phyloP scores from a whole-genome alignment of 805 yeast genomes.

The Kluyveromyces siamensis region DNA sequence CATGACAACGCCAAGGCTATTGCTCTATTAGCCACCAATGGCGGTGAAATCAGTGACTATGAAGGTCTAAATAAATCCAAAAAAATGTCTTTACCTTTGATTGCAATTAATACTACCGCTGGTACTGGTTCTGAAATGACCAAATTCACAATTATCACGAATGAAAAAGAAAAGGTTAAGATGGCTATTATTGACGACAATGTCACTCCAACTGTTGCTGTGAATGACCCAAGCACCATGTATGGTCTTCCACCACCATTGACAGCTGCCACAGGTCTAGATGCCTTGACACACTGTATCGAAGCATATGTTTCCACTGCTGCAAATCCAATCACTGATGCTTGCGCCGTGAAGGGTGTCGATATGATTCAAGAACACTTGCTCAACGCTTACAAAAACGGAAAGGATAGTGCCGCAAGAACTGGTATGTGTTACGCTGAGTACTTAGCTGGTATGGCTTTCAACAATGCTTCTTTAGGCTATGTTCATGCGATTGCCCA shows the following conservation, averaged over 20 bases:
- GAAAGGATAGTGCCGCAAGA: constrained; percentile 34
- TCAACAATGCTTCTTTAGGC: constrained; percentile 35
- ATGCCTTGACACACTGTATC: constrained; percentile 36
- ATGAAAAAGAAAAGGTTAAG: constrained; percentile 32
- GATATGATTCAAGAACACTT: constrained; percentile 32
- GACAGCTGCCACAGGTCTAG: constrained; percentile 35
- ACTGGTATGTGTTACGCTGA: constrained; percentile 36
- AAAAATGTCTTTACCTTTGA: constrained; percentile 25
- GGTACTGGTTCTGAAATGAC: constrained; percentile 41
- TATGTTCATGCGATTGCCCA: constrained; percentile 35
- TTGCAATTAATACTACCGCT: constrained; percentile 39
- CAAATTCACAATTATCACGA: constrained; percentile 37
- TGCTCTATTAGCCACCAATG: constrained; percentile 33
- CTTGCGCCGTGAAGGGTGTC: constrained; percentile 35
- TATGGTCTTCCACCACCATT: constrained; percentile 34
- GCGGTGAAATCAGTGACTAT: constrained; percentile 32
- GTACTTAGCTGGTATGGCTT: constrained; percentile 38
- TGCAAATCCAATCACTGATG: constrained; percentile 38
- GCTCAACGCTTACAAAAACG: constrained; percentile 31
- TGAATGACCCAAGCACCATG: constrained; percentile 35
- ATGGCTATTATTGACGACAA: constrained; percentile 37
- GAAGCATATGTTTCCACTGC: constrained; percentile 40
- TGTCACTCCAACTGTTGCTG: constrained; percentile 33
- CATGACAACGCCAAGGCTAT: constrained; percentile 37
- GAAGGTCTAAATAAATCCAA: constrained; percentile 34